Conservation (phyloP, 805 yeast species). For the Zygosaccharomyces siamensis region DNA sequence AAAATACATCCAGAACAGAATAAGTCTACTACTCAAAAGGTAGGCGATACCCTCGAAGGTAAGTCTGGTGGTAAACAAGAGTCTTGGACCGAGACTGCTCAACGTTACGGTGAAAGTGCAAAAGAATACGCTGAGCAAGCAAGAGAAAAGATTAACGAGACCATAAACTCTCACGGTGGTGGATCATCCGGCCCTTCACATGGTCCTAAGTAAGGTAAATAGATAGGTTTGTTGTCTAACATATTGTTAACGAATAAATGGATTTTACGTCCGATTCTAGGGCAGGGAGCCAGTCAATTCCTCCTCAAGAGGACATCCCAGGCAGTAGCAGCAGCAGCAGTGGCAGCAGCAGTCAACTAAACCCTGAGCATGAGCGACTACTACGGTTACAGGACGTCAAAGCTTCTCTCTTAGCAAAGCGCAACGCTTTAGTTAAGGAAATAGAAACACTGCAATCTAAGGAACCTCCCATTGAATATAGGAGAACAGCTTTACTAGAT, state of each 20-base stretch:
- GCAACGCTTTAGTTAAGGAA: slow-evolving; percentile 19
- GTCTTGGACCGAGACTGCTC: slow-evolving; percentile 50
- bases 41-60: slow-evolving; percentile 59
- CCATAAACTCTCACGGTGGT: background rate
- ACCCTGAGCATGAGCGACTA: slow-evolving; percentile 15
- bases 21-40: slow-evolving; percentile 66
- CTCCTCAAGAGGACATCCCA: slow-evolving; percentile 1
- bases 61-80: slow-evolving; percentile 47
- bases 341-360: background rate
- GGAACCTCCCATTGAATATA: background rate
- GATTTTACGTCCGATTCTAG: slow-evolving; percentile 27
- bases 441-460: slow-evolving; percentile 12
- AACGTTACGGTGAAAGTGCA: slow-evolving; percentile 53
- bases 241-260: slow-evolving; percentile 11
- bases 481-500: slow-evolving; percentile 5
- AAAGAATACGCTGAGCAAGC: slow-evolving; percentile 34
- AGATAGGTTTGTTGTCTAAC: background rate
- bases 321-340: slow-evolving; percentile 5
- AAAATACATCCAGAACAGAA: slow-evolving; percentile 56
- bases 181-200: background rate
- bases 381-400: slow-evolving; percentile 21
- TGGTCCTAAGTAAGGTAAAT: background rate
- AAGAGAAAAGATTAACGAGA: slow-evolving; percentile 3
- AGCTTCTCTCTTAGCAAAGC: slow-evolving; percentile 16
- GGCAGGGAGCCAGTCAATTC: slow-evolving; percentile 2